Base-by-base conservation (phyloP, 2,329 filamentous ascomycete genomes). In the Beauveria australis region DNA sequence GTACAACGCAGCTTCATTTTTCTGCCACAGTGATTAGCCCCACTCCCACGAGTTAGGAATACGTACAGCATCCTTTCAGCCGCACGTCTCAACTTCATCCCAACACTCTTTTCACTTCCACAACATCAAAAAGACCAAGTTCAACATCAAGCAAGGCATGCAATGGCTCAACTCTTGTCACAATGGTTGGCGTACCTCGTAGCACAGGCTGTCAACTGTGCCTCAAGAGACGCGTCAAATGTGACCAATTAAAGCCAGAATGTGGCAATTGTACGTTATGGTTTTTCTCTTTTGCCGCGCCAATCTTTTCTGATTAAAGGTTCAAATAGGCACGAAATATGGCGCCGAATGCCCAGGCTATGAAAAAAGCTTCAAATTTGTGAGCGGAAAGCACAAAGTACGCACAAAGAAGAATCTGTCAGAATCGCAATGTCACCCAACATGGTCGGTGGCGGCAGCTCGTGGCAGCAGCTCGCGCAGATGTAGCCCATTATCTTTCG, bases 231-330 rank as follows among this genome's bases (percentile, higher is more conserved):
- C 72, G 72, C 53, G 71, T 77, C 61, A 75, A 78, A 70, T 81
- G 79, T 63, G 78, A 81, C 65, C 73, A 79, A 66, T 68, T 64
- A 24, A 72, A 71, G 12, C 78, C 78, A 12, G 69, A 66, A 58
- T 76, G 75, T 59, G 68, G 66, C 26, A 77, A 77, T 57, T 77
- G 75, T 57, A 49, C 19, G 54, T 40, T 18, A 2, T n/a, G 16
- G 5, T 14, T 6, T 33, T 12, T 43, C 5, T 19, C 26, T 24
- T 28, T 12, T 19, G 24, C 24, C 5, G 7, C 5, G 12, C 9
- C 10, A 9, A 14, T 37, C 33, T 12, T 3, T 51, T 18, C 40
- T 53, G 1, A 41, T 18, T 2, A 28, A 30, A 6, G 3, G 3
- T 16, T 2, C 22, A 19, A 18, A 22, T 9, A 55, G 56, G 56